Evolutionary conservation across 495 filamentous ascomycete genomes (phyloP), one percentile per base, ranked within the genome.

Genomic region (Filosporella fistucella): DNA sequence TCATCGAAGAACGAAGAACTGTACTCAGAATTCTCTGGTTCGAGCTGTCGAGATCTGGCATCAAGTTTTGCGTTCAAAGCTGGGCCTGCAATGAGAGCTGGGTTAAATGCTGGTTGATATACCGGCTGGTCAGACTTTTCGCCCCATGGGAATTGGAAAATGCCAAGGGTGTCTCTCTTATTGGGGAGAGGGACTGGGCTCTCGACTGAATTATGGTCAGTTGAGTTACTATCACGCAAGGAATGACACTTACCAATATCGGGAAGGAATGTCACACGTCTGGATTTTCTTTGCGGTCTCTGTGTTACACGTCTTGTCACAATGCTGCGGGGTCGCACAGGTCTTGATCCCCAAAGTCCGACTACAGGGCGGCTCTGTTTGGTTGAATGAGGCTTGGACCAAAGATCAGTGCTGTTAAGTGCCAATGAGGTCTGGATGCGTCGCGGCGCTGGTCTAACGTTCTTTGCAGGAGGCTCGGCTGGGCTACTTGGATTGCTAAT

Each of bases 121-220:
- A 58, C 38, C 12, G 58, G 69, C 26, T 69, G 65, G 48, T 80
- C 75, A 21, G 75, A 78, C 53, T 58, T 70, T 49, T 77, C 75
- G 17, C 76, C 76, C 73, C 73, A 80, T 0, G 76, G 71, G 48
- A 77, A 77, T 51, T 78, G 73, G 57, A 77, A 80, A 42, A 80
- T 71, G 4, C 75, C 76, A 8, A 80, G 61, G 4, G 68, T 76
- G 24, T 68, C 75, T 11, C 67, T 60, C 49, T 71, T 72, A 38
- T 74, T 58, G 12, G 74, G 74, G 10, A 78, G 58, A 36, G 75
- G 74, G 45, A 71, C 56, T 6, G 76, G 76, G 53, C 66, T 76
- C 47, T 80, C 76, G 22, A 77, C 54, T 59, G 47, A 16, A 24
- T 14, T 17, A 10, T 17, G 21, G 20, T 55, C 41, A 58, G 44